A percentile compares a stretch with the other conserved stretches of the same genome.
Evolutionary conservation across 1,139 yeast genomes (phyloP).

Genomic region (Suhomyces guaymorum): DNA sequence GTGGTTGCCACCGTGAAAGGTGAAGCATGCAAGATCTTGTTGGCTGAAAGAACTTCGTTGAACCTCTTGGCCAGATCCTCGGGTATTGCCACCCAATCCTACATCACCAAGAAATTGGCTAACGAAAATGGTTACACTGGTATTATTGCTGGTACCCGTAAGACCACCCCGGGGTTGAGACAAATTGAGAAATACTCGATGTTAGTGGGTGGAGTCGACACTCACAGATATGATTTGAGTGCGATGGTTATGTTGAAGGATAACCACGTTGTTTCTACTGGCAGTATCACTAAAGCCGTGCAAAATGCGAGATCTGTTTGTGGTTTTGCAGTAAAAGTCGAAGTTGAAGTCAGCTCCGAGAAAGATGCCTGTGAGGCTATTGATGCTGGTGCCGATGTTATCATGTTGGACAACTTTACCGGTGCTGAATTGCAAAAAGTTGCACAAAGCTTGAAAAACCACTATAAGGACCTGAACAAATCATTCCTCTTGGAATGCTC

Average conservation of each 20-base stretch:
- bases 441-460: slow-evolving; percentile 60
- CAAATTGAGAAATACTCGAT: slow-evolving; percentile 87
- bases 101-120: slow-evolving; percentile 59
- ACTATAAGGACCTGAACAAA: slow-evolving; percentile 54
- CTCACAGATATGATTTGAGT: slow-evolving; percentile 88
- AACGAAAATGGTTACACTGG: slow-evolving; percentile 75
- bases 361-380: slow-evolving; percentile 90
- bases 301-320: slow-evolving; percentile 72
- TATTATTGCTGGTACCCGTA: slow-evolving; percentile 93
- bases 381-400: slow-evolving; percentile 91
- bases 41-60: slow-evolving; percentile 85
- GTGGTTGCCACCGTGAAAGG: slow-evolving; percentile 81
- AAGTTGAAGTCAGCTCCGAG: slow-evolving; percentile 85
- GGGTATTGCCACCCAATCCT: slow-evolving; percentile 85
- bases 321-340: slow-evolving; percentile 89
- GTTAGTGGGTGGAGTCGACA: slow-evolving; percentile 93
- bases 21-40: slow-evolving; percentile 71
- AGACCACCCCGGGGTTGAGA: slow-evolving; percentile 95
- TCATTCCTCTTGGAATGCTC: slow-evolving; percentile 81
- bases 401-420: slow-evolving; percentile 88
- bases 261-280: slow-evolving; percentile 90
- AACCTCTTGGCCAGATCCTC: slow-evolving; percentile 81
- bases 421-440: slow-evolving; percentile 67
- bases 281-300: slow-evolving; percentile 86
- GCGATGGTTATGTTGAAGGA: slow-evolving; percentile 97